Conservation (phyloP, 1,284 basidiomycete species). For the Singerocomus inundabilis region DNA sequence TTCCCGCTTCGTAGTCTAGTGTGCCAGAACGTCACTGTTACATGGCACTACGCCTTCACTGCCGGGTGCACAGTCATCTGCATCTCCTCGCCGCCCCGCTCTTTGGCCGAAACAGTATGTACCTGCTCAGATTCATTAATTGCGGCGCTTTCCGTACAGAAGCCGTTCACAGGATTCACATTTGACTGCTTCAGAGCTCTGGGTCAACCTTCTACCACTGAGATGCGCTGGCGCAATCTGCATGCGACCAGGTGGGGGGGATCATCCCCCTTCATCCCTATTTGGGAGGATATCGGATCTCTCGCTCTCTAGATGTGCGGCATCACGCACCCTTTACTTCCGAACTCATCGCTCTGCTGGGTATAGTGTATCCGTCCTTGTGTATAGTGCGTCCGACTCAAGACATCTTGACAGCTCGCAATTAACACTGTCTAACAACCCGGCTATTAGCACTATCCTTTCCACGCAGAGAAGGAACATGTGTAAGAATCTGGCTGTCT, state of each 20-base stretch:
- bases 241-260: neutral
- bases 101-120: too few species aligned
- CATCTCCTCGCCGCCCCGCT: too few species aligned
- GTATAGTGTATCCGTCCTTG: neutral
- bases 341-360: neutral
- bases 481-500: neutral
- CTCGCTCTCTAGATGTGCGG: neutral
- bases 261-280: neutral
- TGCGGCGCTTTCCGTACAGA: neutral
- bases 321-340: neutral
- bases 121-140: too few species aligned
- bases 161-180: neutral
- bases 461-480: neutral
- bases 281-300: neutral
- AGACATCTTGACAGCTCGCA: neutral
- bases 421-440: neutral
- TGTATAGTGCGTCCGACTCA: neutral
- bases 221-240: neutral
- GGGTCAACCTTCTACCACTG: neutral
- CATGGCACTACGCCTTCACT: too few species aligned
- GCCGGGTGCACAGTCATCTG: too few species aligned
- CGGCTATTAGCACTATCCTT: neutral
- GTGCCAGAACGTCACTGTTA: too few species aligned
- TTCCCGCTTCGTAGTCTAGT: too few species aligned
- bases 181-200: neutral